Percentiles rank a stretch among this genome's conserved stretches.
These are phyloP conservation scores for Penicillium dipodomyicola DNA, from an alignment of 495 filamentous ascomycete genomes.

Conservation along the genomic window DNA sequence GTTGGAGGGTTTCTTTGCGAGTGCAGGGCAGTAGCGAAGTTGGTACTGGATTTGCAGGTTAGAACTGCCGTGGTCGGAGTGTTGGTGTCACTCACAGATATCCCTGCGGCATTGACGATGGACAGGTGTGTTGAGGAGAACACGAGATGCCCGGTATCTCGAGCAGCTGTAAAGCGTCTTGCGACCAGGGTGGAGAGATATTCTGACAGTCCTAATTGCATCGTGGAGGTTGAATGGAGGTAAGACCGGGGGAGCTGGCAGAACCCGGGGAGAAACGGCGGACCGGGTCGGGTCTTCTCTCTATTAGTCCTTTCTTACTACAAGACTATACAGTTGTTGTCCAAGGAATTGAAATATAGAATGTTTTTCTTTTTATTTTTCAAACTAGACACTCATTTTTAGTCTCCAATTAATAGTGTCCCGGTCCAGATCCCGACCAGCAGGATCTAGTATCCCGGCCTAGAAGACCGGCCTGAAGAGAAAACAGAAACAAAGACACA, in stretches of 20 bases:
- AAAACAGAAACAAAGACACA: slow-evolving; percentile 5
- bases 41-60: slow-evolving; percentile 56
- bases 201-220: slow-evolving; percentile 45
- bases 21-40: slow-evolving; percentile 73
- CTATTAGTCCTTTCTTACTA: not conserved
- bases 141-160: slow-evolving; percentile 50
- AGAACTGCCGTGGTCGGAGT: slow-evolving; percentile 6
- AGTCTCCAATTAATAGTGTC: slow-evolving; percentile 8
- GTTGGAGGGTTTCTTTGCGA: slow-evolving; percentile 66
- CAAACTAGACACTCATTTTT: slow-evolving; percentile 14
- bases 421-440: slow-evolving; percentile 10
- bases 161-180: slow-evolving; percentile 52
- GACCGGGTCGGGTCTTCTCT: not conserved
- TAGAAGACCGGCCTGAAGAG: slow-evolving; percentile 1
- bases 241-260: slow-evolving; percentile 7
- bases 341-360: not conserved
- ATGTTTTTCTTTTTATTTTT: not conserved
- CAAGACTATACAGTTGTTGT: not conserved
- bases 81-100: slow-evolving; percentile 46
- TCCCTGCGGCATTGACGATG: slow-evolving; percentile 50
- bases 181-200: slow-evolving; percentile 54
- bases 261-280: slow-evolving; percentile 11
- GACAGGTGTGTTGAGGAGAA: slow-evolving; percentile 61
- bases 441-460: slow-evolving; percentile 9
- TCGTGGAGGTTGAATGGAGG: slow-evolving; percentile 14